phyloP scores from a whole-genome alignment of 768 basidiomycete species.

The Pholiota microspora region DNA sequence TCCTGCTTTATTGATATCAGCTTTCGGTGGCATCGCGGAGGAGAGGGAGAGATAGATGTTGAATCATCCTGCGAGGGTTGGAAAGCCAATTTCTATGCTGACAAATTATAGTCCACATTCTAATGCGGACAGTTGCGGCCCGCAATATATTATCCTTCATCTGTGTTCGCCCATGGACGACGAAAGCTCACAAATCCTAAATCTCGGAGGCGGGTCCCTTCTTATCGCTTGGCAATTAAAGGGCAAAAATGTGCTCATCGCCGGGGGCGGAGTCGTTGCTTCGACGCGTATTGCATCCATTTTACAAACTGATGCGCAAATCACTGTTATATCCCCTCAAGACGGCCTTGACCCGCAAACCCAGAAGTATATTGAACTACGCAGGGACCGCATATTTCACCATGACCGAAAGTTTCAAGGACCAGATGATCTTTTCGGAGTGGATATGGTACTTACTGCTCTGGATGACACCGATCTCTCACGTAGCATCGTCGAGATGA shows the following conservation, averaged over 20 bases:
- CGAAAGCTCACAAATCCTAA: slow-evolving; percentile 15
- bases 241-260: slow-evolving; percentile 78
- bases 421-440: slow-evolving; percentile 61
- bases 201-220: slow-evolving; percentile 65
- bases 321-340: slow-evolving; percentile 76
- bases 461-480: slow-evolving; percentile 79
- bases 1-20: slow-evolving; percentile 93
- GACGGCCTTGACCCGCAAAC: slow-evolving; percentile 64
- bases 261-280: slow-evolving; percentile 94
- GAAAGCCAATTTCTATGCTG: background rate
- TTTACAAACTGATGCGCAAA: slow-evolving; percentile 73
- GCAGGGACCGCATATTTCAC: slow-evolving; percentile 60
- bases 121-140: background rate
- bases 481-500: slow-evolving; percentile 66
- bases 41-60: slow-evolving; percentile 1
- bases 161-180: slow-evolving; percentile 17
- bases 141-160: slow-evolving; percentile 10
- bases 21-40: slow-evolving; percentile 50
- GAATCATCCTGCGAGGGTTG: background rate
- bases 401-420: slow-evolving; percentile 66
- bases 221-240: slow-evolving; percentile 94
- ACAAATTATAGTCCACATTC: background rate
- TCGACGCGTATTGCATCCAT: slow-evolving; percentile 85
- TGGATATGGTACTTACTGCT: slow-evolving; percentile 91
- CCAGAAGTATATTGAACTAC: slow-evolving; percentile 45